Evolutionary conservation across 345 rosid genomes (phyloP), one percentile per base, ranked within the genome.

Genomic region (Lepidium africanum): DNA sequence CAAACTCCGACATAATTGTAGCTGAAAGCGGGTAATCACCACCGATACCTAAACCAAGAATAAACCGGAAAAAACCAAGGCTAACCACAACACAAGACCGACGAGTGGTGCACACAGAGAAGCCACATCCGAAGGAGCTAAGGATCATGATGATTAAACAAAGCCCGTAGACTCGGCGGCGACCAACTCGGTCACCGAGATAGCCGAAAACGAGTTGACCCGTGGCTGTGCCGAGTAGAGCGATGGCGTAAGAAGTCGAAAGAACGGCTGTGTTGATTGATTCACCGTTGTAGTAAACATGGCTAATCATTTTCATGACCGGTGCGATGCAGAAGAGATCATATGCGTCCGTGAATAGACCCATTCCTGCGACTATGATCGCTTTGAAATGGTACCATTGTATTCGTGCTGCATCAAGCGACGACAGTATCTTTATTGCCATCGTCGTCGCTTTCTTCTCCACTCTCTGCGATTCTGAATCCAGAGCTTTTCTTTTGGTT

Each of bases 1-100:
- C 92, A 15, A 87, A 89, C 80, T 89, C 96, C 36, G 92, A 89
- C 91, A 89, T 89, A 35, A 89, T 89, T 2, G 91, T 87, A 1
- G 92, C 96, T 2, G 96, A 89, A 15, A 89, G 76, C 1, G 92
- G 96, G 45, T 89, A 89, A 59, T 89, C 96, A 1, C 96, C 96
- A 0, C 96, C 96, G 42, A 89, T 89, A 4, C 96, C 92, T 5
- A 89, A 41, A 6, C 96, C 96, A 27, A 89, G 72, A 57, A 83
- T 30, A 69, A 89, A 87, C 80, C 96, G 72, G 77, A 84, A 89
- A 35, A 87, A 79, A 25, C 83, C 85, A n/a, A 89, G 77, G 25
- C 89, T 87, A 0, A 45, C 70, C 46, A 89, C 72, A 40, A 89
- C 92, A 2, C 92, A 86, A 25, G 78, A 62, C 12, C 63, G 42